These are phyloP conservation scores for Podospora sp. DNA, from an alignment of 495 filamentous ascomycete genomes.

Conservation along the genomic window DNA sequence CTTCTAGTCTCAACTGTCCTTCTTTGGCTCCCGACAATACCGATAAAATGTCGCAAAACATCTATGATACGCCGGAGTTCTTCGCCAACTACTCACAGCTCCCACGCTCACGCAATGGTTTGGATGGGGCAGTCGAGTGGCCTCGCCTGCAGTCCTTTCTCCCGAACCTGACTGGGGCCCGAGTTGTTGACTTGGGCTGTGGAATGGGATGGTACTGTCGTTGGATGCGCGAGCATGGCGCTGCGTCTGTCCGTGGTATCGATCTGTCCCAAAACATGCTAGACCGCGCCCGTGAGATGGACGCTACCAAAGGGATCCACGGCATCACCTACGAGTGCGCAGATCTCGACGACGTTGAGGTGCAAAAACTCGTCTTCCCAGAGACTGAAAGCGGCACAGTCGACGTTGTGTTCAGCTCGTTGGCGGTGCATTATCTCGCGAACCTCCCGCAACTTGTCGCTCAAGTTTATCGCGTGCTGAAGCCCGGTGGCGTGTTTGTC, in stretches of 20 bases:
- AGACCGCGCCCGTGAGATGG: conserved; percentile 33
- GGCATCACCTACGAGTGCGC: conserved; percentile 33
- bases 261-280: conserved; percentile 45
- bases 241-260: conserved; percentile 34
- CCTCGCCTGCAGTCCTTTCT: conserved; percentile 34
- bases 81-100: conserved; percentile 41
- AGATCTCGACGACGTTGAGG: conserved; percentile 31
- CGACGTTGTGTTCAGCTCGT: conserved; percentile 41
- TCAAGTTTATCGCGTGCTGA: conserved; percentile 32
- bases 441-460: conserved; percentile 32
- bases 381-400: conserved; percentile 16
- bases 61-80: conserved; percentile 40
- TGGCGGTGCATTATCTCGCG: conserved; percentile 41
- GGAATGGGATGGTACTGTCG: conserved; percentile 45
- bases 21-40: no score
- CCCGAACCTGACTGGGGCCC: conserved; percentile 27
- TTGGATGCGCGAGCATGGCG: conserved; percentile 35
- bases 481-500: conserved; percentile 35
- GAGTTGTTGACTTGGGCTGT: conserved; percentile 43
- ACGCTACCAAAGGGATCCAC: conserved; percentile 21
- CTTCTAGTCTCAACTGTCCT: not conserved
- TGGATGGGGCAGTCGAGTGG: conserved; percentile 41
- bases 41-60: conserved; percentile 39
- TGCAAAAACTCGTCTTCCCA: conserved; percentile 17
- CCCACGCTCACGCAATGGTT: conserved; percentile 31